Base-by-base conservation (phyloP, 805 yeast species). In the Nakazawaea laoshanensis region DNA sequence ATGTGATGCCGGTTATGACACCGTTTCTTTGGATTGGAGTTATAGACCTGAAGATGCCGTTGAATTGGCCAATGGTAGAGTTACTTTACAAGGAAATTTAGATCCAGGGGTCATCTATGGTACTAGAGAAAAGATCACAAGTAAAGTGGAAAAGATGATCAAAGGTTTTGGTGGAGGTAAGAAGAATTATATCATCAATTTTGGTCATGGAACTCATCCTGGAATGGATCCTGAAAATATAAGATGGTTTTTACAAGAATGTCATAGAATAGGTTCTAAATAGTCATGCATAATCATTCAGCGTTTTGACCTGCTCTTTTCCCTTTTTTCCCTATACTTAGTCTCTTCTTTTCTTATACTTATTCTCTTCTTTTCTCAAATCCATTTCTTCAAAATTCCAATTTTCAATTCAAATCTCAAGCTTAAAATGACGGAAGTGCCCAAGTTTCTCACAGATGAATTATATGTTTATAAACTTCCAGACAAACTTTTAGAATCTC, bases 171-270 rank as follows among this genome's bases (percentile, higher is more conserved):
- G 92, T n/a, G 94, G 94, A 28, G 96, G 96, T 15, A 86, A 86
- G 57, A 75, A 83, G 50, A 71, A 80, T 49, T 92, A 92, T 61
- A 89, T 92, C 44, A 79, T 89, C 46, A 92, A 92, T 63, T 83
- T 92, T 50, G 98, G 98, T 29, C 98, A 92, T 48, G 98, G 98
- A 12, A 92, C 98, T 15, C 96, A 87, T 54, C 98, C 98, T 15
- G 86, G 84, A 60, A 87, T 92, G 95, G 81, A 85, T 42, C 95
- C 97, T 8, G 95, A 83, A 43, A 81, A 81, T 55, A 73, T 92
- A 41, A 77, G 74, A 39, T 84, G 75, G 59, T 92, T 92, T 61
- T 64, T 92, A 50, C 63, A 85, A 56, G 96, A 86, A 55, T 81
- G 92, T 46, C 95, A 86, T 54, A 71, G 88, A 48, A 55, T 82